A percentile compares a stretch with the other conserved stretches of the same genome.
phyloP scores from a whole-genome alignment of 208 protist species.

The Acanthamoeba lenticulata region DNA sequence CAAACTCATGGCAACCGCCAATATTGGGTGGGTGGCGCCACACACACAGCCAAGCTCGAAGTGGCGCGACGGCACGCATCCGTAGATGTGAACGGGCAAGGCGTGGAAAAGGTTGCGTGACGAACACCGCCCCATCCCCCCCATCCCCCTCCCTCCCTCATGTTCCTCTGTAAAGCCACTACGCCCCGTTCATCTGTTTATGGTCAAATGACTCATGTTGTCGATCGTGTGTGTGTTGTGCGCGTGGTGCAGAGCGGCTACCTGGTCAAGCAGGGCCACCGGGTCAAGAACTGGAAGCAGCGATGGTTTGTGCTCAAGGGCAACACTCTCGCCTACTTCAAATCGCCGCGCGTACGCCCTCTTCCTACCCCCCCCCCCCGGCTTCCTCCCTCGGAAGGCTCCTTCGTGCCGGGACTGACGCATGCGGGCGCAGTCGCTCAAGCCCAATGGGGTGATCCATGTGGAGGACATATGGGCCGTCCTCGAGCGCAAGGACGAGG shows the following conservation, averaged over 20 bases:
- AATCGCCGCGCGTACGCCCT: slow-evolving; percentile 25
- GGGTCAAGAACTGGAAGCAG: slow-evolving; percentile 74
- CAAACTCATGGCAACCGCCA: too few relatives aligned
- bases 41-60: background rate
- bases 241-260: slow-evolving; percentile 42
- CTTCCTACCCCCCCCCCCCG: background rate
- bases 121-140: too few relatives aligned
- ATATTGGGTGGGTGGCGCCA: too few relatives aligned
- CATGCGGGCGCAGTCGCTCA: background rate
- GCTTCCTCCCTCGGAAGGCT: too few relatives aligned
- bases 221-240: background rate
- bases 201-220: background rate
- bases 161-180: too few relatives aligned
- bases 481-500: slow-evolving; percentile 32
- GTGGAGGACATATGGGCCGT: slow-evolving; percentile 60
- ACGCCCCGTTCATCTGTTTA: background rate
- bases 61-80: background rate
- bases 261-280: slow-evolving; percentile 69
- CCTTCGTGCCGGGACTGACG: too few relatives aligned
- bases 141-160: too few relatives aligned
- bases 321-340: slow-evolving; percentile 64
- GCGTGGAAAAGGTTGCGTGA: slow-evolving; percentile 43
- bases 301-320: slow-evolving; percentile 72
- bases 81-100: background rate
- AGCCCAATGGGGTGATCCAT: slow-evolving; percentile 39